Evolutionary conservation across 257 asterid species (phyloP).

Genomic region (Solanum gracilifrons): DNA sequence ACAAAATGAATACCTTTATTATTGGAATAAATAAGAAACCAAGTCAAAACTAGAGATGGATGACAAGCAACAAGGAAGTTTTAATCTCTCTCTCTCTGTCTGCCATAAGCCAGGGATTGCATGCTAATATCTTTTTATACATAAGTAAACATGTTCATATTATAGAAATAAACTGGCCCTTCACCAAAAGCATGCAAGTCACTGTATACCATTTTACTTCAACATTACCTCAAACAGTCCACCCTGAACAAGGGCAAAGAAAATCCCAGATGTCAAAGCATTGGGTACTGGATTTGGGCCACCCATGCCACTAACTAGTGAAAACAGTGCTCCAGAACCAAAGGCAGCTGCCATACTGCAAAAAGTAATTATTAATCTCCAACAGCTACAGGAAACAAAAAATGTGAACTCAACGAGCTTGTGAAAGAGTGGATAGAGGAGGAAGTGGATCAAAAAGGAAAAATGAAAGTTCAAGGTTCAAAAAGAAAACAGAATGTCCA

Average conservation of each 20-base stretch:
- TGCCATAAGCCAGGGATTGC: background rate
- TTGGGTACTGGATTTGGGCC: slow-evolving; percentile 63
- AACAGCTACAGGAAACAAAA: background rate
- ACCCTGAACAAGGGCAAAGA: slow-evolving; percentile 89
- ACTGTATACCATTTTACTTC: background rate
- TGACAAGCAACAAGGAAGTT: background rate
- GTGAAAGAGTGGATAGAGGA: background rate
- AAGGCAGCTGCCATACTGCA: slow-evolving; percentile 93
- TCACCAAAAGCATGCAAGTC: background rate
- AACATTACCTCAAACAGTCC: slow-evolving; percentile 71
- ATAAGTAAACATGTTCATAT: background rate
- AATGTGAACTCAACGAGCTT: background rate
- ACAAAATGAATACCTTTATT: background rate
- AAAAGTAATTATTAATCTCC: background rate
- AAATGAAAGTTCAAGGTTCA: background rate
- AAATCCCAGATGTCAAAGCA: slow-evolving; percentile 68
- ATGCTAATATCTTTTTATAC: background rate
- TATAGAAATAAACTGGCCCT: background rate
- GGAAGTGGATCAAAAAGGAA: background rate
- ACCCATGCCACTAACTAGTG: slow-evolving; percentile 77
- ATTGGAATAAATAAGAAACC: background rate
- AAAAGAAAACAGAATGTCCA: background rate
- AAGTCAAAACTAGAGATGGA: background rate
- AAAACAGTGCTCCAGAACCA: slow-evolving; percentile 85
- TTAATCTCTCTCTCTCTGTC: too few relatives aligned